Evolutionary conservation across 495 filamentous ascomycete species (phyloP), one percentile per base, ranked within the genome.

Genomic region (Penicillium canescens): DNA sequence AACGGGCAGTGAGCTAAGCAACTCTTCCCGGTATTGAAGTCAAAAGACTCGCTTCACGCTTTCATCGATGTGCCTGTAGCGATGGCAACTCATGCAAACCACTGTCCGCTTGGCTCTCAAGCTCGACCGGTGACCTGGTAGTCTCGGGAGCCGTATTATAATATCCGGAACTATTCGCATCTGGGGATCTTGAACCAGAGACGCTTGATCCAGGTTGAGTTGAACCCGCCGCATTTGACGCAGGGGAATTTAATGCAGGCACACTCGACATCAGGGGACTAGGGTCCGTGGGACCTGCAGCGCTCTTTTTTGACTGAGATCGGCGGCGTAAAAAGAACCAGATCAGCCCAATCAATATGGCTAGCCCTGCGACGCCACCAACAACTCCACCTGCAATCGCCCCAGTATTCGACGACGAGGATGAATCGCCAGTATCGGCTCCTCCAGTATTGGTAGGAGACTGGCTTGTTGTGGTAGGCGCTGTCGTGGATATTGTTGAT

Each of bases 311-410:
- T 14, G 24, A 10, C 11, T 14, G 16, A 5, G 23, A 23, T 16
- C 46, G 46, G n/a, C 54, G 54, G 18, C 48, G 49, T 12, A 58
- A 33, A 16, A 54, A 13, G 26, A 54, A 58, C 55, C 50, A 58
- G 34, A 39, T 20, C n/a, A 58, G 24, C 12, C 36, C 49, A 26
- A 10, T 23, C 31, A 58, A 18, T 5, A 58, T 40, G 28, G 35
- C 50, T 13, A 49, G 8, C 1, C 35, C 55, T 8, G 41, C 43
- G 3, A 53, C 41, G 10, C 55, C 55, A 8, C 55, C 55, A 31
- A 58, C 50, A 14, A 58, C 55, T 14, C 55, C 55, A 23, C 55
- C 55, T 4, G 31, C 55, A 42, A 58, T 58, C 9, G 55, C 55
- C 11, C 55, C 55, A 3, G 49, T 42, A 31, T 54, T 14, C 4